phyloP scores from a whole-genome alignment of 805 yeast genomes.

The Metschnikowia arizonensis region DNA sequence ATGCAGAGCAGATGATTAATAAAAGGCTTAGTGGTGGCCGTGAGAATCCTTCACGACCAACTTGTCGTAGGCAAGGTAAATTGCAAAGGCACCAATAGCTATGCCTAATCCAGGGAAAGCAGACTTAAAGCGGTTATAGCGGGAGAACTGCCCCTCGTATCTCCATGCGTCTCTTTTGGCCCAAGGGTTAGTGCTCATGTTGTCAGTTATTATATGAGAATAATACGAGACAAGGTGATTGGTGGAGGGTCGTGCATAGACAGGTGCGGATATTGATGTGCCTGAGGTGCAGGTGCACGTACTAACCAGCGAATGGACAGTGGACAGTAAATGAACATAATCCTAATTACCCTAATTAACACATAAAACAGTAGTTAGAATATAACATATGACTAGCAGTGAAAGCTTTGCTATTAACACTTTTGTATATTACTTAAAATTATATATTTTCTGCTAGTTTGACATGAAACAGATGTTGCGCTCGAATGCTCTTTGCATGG shows the following conservation, averaged over 20 bases:
- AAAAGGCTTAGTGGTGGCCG: conserved; percentile 19
- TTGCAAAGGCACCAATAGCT: conserved; percentile 71
- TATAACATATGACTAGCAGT: no score
- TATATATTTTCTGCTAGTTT: no score
- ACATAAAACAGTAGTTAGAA: no score
- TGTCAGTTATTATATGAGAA: conserved; percentile 2
- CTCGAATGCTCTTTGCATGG: no score
- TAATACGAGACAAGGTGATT: conserved; percentile 14
- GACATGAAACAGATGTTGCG: no score
- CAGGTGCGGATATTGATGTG: conserved; percentile 2
- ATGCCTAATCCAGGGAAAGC: conserved; percentile 79
- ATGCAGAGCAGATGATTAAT: background rate
- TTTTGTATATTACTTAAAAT: no score
- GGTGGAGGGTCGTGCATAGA: conserved; percentile 17
- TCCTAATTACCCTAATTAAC: no score
- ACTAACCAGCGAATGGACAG: background rate
- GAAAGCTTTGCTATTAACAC: no score
- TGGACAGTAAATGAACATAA: background rate
- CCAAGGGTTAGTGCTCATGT: conserved; percentile 27
- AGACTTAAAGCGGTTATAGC: conserved; percentile 62
- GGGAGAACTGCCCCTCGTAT: conserved; percentile 75
- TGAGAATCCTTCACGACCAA: conserved; percentile 36
- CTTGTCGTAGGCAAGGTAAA: conserved; percentile 61
- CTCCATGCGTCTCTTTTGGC: conserved; percentile 83
- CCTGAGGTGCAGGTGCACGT: conserved; percentile 1